Evolutionary conservation across 345 rosid genomes (phyloP).

Genomic region (Sisymbrium altissimum): DNA sequence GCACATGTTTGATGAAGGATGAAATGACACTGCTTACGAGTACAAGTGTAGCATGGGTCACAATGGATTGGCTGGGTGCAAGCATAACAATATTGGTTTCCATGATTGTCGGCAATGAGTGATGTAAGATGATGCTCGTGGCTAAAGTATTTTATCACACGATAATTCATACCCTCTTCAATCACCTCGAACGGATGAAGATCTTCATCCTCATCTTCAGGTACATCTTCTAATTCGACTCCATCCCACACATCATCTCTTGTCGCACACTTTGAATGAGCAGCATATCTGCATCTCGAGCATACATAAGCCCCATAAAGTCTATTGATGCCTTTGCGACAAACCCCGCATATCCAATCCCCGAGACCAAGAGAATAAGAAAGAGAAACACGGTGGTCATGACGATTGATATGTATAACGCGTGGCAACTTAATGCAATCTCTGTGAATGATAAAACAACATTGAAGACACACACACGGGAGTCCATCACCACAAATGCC

Average conservation of each 20-base stretch:
- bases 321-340: background rate
- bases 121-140: background rate
- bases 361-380: background rate
- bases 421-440: background rate
- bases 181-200: background rate
- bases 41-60: background rate
- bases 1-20: background rate
- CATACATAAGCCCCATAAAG: background rate
- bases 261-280: constrained; percentile 4
- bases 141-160: background rate
- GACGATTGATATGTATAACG: background rate
- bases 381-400: background rate
- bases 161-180: background rate
- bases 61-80: background rate
- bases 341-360: background rate
- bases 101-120: background rate
- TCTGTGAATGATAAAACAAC: background rate
- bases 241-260: background rate
- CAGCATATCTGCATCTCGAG: background rate
- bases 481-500: background rate
- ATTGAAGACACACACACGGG: background rate
- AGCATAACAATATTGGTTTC: background rate
- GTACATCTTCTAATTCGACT: background rate
- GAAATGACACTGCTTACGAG: background rate
- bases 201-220: background rate